A percentile compares a stretch with the other conserved stretches of the same genome.
These are phyloP conservation scores for Knoxdaviesia proteae DNA, from an alignment of 2,329 filamentous ascomycete species.

Conservation along the genomic window DNA sequence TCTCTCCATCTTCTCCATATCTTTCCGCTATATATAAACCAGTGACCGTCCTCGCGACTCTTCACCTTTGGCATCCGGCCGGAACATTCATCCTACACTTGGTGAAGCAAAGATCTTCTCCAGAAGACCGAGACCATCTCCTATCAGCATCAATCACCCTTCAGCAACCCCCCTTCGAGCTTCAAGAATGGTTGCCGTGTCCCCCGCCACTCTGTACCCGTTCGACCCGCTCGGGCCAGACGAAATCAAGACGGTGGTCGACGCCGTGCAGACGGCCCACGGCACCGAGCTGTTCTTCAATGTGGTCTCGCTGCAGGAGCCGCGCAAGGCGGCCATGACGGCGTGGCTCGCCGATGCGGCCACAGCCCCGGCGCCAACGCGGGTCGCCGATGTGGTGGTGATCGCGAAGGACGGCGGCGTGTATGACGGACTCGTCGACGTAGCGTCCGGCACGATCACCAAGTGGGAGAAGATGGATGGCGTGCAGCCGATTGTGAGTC, in stretches of 20 bases:
- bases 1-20: no score
- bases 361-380: slow-evolving; percentile 37
- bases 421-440: slow-evolving; percentile 62
- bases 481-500: slow-evolving; percentile 55
- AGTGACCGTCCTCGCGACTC: no score
- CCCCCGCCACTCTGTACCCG: slow-evolving; percentile 27
- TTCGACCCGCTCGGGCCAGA: slow-evolving; percentile 53
- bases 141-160: no score
- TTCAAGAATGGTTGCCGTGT: not conserved
- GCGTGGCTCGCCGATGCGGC: slow-evolving; percentile 52
- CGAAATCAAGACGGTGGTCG: slow-evolving; percentile 55
- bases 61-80: no score
- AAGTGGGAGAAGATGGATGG: slow-evolving; percentile 58
- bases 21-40: no score
- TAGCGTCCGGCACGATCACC: slow-evolving; percentile 43
- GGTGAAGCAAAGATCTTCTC: no score
- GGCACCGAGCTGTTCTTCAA: slow-evolving; percentile 60
- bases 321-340: slow-evolving; percentile 66
- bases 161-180: not conserved
- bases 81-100: no score
- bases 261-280: slow-evolving; percentile 48
- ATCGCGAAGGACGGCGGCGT: slow-evolving; percentile 63
- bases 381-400: slow-evolving; percentile 65
- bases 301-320: slow-evolving; percentile 67
- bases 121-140: no score